Conservation (phyloP, 2,329 filamentous ascomycete species). For the Aureobasidium sp. region DNA sequence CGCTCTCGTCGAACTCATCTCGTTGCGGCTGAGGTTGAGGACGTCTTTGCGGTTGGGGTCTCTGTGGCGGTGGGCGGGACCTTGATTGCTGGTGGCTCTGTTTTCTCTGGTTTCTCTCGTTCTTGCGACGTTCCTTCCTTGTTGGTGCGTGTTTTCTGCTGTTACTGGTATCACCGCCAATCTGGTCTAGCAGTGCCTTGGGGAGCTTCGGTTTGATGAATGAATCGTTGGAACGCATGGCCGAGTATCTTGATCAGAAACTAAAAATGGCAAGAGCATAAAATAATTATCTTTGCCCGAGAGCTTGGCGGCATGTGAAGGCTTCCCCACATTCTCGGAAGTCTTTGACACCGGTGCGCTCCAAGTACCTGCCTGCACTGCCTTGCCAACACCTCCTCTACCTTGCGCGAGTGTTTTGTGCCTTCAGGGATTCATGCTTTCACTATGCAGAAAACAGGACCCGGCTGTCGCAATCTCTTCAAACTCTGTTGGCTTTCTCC, state of each 20-base stretch:
- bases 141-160: constrained; percentile 19
- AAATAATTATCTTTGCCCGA: constrained; percentile 5
- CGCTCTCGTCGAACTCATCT: constrained; percentile 23
- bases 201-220: constrained; percentile 38
- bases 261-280: neutral
- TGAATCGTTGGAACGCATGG: constrained; percentile 29
- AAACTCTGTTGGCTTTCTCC: too few species aligned
- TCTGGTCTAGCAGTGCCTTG: constrained; percentile 37
- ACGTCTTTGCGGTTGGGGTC: constrained; percentile 16
- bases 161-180: constrained; percentile 28
- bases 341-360: neutral
- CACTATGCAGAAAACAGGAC: too few species aligned
- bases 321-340: neutral
- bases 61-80: constrained; percentile 1
- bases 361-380: too few species aligned
- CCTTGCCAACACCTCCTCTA: too few species aligned
- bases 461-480: too few species aligned
- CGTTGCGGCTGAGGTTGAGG: constrained; percentile 21
- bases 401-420: too few species aligned
- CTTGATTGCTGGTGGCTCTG: constrained; percentile 27
- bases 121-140: constrained; percentile 49
- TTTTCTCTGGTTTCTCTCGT: constrained; percentile 57
- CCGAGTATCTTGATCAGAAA: neutral
- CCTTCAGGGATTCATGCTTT: too few species aligned
- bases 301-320: constrained; percentile 13